A percentile compares a stretch with the other conserved stretches of the same genome.
phyloP scores from a whole-genome alignment of 352 stramenopile species.

The Phytophthora pseudosyringae region DNA sequence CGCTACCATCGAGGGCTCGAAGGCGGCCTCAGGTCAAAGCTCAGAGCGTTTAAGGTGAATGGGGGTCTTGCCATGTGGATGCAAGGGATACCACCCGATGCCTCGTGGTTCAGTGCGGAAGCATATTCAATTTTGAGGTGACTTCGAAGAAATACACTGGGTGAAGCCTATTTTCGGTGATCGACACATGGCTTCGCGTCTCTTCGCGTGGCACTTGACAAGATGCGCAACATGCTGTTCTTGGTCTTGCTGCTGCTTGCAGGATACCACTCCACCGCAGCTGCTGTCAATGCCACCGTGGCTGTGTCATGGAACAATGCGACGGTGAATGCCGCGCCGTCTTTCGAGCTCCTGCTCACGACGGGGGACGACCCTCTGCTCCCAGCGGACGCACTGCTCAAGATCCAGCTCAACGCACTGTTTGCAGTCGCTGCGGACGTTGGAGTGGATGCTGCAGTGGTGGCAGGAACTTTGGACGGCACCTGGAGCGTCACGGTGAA shows the following conservation, averaged over 20 bases:
- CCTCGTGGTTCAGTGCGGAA: no score
- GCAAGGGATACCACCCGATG: no score
- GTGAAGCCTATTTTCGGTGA: neutral
- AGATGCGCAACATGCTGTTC: slow-evolving; percentile 13
- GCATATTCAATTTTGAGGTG: no score
- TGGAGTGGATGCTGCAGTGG: slow-evolving; percentile 16
- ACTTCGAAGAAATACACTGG: no score
- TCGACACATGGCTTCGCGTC: slow-evolving; percentile 5
- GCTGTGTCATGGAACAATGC: slow-evolving; percentile 35
- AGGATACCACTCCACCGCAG: neutral
- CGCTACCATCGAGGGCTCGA: no score
- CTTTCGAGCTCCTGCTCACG: slow-evolving; percentile 33
- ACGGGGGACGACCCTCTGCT: slow-evolving; percentile 31
- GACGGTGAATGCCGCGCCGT: slow-evolving; percentile 27
- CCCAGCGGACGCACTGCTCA: slow-evolving; percentile 35
- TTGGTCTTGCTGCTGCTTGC: slow-evolving; percentile 16
- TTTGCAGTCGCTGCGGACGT: slow-evolving; percentile 35
- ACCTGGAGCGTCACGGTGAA: slow-evolving; percentile 32
- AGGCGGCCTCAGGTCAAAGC: no score
- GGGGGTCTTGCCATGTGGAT: no score
- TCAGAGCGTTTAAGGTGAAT: no score
- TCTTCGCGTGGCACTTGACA: slow-evolving; percentile 20
- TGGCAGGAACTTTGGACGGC: slow-evolving; percentile 32
- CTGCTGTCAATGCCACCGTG: slow-evolving; percentile 2
- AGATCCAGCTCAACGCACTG: slow-evolving; percentile 33